Evolutionary conservation across 2,329 filamentous ascomycete genomes (phyloP).

Genomic region (Didymella sp.): DNA sequence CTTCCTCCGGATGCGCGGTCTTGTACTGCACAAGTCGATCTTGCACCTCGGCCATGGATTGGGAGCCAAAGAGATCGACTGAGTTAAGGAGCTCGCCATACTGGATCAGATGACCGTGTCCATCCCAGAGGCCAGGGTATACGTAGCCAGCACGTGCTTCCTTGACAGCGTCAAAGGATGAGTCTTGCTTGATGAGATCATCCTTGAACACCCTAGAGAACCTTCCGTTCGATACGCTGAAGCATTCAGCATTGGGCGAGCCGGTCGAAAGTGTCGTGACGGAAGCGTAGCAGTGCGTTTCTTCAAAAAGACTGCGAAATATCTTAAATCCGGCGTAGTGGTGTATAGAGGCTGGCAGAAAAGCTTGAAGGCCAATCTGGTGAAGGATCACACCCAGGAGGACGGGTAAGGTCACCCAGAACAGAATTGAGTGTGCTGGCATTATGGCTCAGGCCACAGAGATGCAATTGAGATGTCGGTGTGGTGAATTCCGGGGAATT

Average conservation of each 20-base stretch:
- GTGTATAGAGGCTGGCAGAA: constrained; percentile 26
- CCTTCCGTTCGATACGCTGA: constrained; percentile 60
- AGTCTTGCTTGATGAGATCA: constrained; percentile 23
- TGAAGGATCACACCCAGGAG: constrained; percentile 39
- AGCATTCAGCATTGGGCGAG: constrained; percentile 58
- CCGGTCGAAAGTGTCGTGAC: constrained; percentile 54
- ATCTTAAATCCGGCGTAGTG: constrained; percentile 29
- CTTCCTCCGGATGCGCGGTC: constrained; percentile 57
- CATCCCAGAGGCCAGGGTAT: constrained; percentile 74
- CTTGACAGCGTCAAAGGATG: constrained; percentile 41
- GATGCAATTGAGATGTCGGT: constrained; percentile 11
- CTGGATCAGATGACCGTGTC: constrained; percentile 70
- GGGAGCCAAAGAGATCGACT: constrained; percentile 67
- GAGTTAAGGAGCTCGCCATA: constrained; percentile 73
- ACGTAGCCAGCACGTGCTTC: constrained; percentile 58
- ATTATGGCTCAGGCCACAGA: constrained; percentile 19
- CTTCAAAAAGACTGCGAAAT: constrained; percentile 34
- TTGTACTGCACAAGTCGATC: constrained; percentile 62
- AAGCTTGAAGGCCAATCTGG: constrained; percentile 31
- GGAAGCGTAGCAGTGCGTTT: constrained; percentile 54
- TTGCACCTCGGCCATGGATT: constrained; percentile 63
- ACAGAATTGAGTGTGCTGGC: constrained; percentile 29
- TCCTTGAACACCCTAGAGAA: constrained; percentile 59
- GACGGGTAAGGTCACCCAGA: constrained; percentile 38
- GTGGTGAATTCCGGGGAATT: background rate